Conservation (phyloP, 805 yeast species). For the Candida adriatica region DNA sequence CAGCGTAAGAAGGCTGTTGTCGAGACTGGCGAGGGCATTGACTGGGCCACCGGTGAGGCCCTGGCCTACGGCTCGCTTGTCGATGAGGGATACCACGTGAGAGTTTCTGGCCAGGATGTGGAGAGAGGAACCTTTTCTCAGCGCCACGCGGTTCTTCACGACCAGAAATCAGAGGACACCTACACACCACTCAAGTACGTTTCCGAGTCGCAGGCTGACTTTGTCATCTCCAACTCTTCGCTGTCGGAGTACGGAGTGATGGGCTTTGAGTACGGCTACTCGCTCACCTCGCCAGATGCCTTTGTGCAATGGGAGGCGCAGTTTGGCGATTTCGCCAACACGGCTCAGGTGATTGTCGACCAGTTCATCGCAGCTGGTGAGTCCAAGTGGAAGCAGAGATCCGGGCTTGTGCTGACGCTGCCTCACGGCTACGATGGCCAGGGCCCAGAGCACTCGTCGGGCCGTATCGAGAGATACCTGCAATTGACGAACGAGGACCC, state of each 20-base stretch:
- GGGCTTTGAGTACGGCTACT: conserved; percentile 99
- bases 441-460: conserved; percentile 99
- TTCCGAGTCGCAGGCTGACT: conserved; percentile 75
- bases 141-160: conserved; percentile 97
- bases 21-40: conserved; percentile 88
- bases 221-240: conserved; percentile 88
- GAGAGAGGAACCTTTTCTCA: conserved; percentile 99
- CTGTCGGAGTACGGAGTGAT: conserved; percentile 97
- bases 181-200: conserved; percentile 83
- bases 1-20: conserved; percentile 81
- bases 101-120: conserved; percentile 98
- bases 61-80: conserved; percentile 92
- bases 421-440: conserved; percentile 99
- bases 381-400: conserved; percentile 98
- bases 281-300: conserved; percentile 95
- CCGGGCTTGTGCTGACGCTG: conserved; percentile 88
- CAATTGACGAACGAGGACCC: conserved; percentile 95
- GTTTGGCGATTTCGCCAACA: conserved; percentile 99
- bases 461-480: conserved; percentile 93
- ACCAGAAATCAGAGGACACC: conserved; percentile 78
- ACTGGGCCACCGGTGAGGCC: conserved; percentile 99
- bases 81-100: conserved; percentile 90
- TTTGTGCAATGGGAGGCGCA: conserved; percentile 99
- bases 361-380: conserved; percentile 97
- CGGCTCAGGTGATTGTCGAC: conserved; percentile 96